Percentiles rank a stretch among this genome's conserved stretches.
These are phyloP conservation scores for Calvatia gigantea DNA, from an alignment of 768 basidiomycete genomes.

Conservation along the genomic window DNA sequence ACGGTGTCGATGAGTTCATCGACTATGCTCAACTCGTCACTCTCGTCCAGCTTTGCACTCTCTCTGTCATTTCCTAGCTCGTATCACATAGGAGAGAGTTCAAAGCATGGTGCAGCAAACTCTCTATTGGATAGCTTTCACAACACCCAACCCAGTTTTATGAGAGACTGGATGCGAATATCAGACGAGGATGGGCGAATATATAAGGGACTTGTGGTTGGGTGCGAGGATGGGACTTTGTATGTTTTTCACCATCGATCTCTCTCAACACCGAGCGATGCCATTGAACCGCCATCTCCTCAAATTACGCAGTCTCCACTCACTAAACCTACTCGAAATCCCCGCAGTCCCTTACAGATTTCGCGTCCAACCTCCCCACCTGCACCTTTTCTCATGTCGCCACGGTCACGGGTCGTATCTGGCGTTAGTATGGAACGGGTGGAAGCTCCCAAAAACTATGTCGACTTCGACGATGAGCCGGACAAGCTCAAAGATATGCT, in stretches of 20 bases:
- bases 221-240: conserved; percentile 41
- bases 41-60: conserved; percentile 17
- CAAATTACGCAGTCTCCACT: conserved; percentile 18
- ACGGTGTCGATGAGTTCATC: background rate
- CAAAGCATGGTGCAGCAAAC: background rate
- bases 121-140: conserved; percentile 23
- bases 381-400: conserved; percentile 49
- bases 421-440: conserved; percentile 66
- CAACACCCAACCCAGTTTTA: conserved; percentile 24
- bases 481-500: conserved; percentile 73
- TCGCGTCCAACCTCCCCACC: conserved; percentile 35
- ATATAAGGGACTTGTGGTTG: conserved; percentile 29
- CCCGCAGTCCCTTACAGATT: conserved; percentile 21
- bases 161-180: conserved; percentile 27
- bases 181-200: conserved; percentile 11
- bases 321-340: conserved; percentile 18
- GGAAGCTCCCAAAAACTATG: conserved; percentile 74
- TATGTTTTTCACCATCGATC: conserved; percentile 33
- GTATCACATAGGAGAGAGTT: background rate
- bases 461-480: conserved; percentile 81
- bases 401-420: conserved; percentile 65
- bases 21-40: conserved; percentile 4
- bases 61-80: conserved; percentile 32
- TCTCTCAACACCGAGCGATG: conserved; percentile 5
- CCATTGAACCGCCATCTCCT: conserved; percentile 14